Percentiles rank a stretch among this genome's conserved stretches.
These are phyloP conservation scores for Beauveria rudraprayagi DNA, from an alignment of 2,329 filamentous ascomycete species.

Conservation along the genomic window DNA sequence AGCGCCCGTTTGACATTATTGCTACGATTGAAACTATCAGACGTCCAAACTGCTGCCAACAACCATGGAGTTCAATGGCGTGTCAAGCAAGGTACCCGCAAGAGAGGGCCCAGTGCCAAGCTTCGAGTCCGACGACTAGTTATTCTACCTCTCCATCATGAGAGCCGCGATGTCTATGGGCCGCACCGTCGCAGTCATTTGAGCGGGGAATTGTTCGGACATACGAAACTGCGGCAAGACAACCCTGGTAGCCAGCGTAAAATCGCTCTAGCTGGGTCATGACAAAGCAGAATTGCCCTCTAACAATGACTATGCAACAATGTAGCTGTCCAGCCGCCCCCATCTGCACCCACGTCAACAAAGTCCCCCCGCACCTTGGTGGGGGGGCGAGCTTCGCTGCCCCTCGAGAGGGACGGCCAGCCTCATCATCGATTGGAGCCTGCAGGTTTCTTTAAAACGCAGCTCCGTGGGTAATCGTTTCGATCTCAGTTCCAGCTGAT, in stretches of 20 bases:
- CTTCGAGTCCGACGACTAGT: background rate
- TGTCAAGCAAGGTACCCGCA: background rate
- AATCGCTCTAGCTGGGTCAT: background rate
- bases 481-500: background rate
- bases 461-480: background rate
- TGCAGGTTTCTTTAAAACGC: background rate
- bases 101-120: background rate
- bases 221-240: background rate
- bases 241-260: background rate
- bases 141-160: background rate
- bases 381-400: background rate
- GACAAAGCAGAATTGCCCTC: background rate
- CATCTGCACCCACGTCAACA: background rate
- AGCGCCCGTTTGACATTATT: too few relatives aligned
- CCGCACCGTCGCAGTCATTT: background rate
- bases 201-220: background rate
- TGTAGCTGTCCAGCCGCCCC: background rate
- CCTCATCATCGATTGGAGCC: constrained; percentile 3
- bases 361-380: constrained; percentile 1
- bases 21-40: too few relatives aligned
- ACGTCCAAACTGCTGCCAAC: too few relatives aligned
- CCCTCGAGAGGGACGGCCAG: background rate
- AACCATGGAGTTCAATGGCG: too few relatives aligned
- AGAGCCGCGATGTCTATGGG: background rate
- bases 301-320: background rate